Base-by-base conservation (phyloP, 2,329 filamentous ascomycete genomes). In the Periconia macrospinosa region DNA sequence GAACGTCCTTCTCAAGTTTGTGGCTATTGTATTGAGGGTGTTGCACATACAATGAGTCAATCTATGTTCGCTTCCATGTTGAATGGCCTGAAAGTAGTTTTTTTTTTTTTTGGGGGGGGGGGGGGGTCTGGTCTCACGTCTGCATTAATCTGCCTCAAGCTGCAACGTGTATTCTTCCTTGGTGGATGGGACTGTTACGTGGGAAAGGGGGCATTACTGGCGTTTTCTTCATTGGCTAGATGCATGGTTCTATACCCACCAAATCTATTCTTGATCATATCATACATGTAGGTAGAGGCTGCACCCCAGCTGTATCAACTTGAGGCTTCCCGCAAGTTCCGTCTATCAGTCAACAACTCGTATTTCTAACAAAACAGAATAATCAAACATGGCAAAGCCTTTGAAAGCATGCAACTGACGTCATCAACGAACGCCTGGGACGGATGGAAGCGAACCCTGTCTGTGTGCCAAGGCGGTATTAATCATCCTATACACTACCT, bases 1-100 rank as follows among this genome's bases (percentile, higher is more conserved):
- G 15, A 73, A 72, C 23, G 68, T 72, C 0, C 19, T 68, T 3
- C 15, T 55, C 19, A 67, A 66, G 54, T 27, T 72, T 23, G 30
- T 63, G 1, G 60, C 62, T 43, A 59, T 71, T 45, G 57, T 72
- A 2, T 33, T 64, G 35, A 56, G 50, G 20, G 45, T 63, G 2
- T 45, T 65, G 42, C 47, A 45, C 3, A 46, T 63, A 11, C 20
- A 23, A 6, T 45, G n/a, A 33, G n/a, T 14, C 33, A 37, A 13
- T 14, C 33, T 5, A 37, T 13, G 5, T 14, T 13, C 11, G 33
- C 41, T 15, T 11, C 10, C 14, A 15, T 41, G 37, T 10, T 41
- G 37, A 15, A 41, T 18, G 17, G 14, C 37, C 17, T 11, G 8
- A 27, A 27, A 8, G 23, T 27, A 8, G 23, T 27, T 27, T 27